Evolutionary conservation across 768 basidiomycete species (phyloP).

Genomic region (Chalciporus sphaerocephalus): DNA sequence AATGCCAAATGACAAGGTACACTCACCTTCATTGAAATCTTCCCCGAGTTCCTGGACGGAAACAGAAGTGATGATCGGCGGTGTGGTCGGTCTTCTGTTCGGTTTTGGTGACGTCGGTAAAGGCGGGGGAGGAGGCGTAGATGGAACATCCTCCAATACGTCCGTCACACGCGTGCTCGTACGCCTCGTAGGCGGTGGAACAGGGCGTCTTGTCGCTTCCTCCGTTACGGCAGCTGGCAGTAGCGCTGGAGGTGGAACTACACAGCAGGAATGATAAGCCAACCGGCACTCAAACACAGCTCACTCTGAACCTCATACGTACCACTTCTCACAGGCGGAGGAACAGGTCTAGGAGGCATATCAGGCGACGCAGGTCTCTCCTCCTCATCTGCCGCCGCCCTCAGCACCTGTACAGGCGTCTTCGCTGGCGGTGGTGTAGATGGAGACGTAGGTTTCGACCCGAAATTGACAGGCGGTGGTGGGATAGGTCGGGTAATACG

Average conservation of each 20-base stretch:
- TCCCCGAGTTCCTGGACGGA: constrained; percentile 7
- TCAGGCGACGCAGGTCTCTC: constrained; percentile 28
- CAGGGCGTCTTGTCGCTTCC: constrained; percentile 16
- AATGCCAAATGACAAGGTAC: no score
- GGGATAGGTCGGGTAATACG: constrained; percentile 31
- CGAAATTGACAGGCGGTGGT: constrained; percentile 29
- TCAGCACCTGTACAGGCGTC: constrained; percentile 9
- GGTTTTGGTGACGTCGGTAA: constrained; percentile 17
- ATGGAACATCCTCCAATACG: constrained; percentile 5
- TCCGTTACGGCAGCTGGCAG: constrained; percentile 15
- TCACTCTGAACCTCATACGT: neutral
- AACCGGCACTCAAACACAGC: neutral
- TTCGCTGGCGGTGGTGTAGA: constrained; percentile 12
- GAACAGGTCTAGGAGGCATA: constrained; percentile 28
- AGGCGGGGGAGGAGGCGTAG: constrained; percentile 22
- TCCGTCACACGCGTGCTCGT: constrained; percentile 17
- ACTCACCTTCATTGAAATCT: constrained; percentile 10
- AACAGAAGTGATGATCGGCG: constrained; percentile 24
- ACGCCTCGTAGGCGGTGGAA: constrained; percentile 24
- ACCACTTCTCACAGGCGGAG: constrained; percentile 30
- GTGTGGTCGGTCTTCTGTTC: constrained; percentile 14
- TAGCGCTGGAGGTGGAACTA: neutral
- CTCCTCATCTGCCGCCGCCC: constrained; percentile 15
- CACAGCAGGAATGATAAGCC: constrained; percentile 2
- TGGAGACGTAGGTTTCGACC: constrained; percentile 19